Base-by-base conservation (phyloP, 1,284 basidiomycete genomes). In the Sporisorium scitamineum region DNA sequence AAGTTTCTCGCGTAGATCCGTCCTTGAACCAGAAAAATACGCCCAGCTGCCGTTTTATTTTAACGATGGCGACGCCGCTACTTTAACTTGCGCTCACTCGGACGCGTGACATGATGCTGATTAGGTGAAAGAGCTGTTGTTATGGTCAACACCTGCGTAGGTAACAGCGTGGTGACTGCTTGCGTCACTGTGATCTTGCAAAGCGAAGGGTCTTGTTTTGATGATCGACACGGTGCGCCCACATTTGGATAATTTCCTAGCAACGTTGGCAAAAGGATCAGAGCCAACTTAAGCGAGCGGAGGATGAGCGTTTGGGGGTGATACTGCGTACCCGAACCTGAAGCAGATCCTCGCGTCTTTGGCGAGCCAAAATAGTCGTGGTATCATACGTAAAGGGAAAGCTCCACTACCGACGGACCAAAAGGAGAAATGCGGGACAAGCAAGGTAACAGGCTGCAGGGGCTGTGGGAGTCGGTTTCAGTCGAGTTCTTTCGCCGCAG, bases 21-120 rank as follows among this genome's bases (percentile, higher is more conserved):
- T 63, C 34, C 32, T 57, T 52, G 48, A 63, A 63, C 54, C 61
- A 52, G 47, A 57, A 63, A 63, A 22, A 31, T 56, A 37, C 54
- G 54, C 54, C 61, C 47, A 48, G 45, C 53, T 32, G 37, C 11
- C 9, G 41, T 42, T n/a, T 48, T 16, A 29, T 27, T 24, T 27
- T 4, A 48, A 48, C 27, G 16, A 9, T 22, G 4, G 14, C 29
- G 16, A 20, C 48, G 27, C 27, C 48, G 29, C 31, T 29, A 9
- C 47, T 48, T 13, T 11, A 26, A 24, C 18, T 7, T 27, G 45
- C 44, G 6, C 18, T 45, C 45, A 22, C 45, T 22, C 24, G 26
- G 45, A 47, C 45, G 27, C 37, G n/a, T n/a, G n/a, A n/a, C n/a
- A n/a, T n/a, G n/a, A n/a, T n/a, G n/a, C n/a, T n/a, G n/a, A n/a